Conservation (phyloP, 768 basidiomycete genomes). For the Boletus rex-veris region DNA sequence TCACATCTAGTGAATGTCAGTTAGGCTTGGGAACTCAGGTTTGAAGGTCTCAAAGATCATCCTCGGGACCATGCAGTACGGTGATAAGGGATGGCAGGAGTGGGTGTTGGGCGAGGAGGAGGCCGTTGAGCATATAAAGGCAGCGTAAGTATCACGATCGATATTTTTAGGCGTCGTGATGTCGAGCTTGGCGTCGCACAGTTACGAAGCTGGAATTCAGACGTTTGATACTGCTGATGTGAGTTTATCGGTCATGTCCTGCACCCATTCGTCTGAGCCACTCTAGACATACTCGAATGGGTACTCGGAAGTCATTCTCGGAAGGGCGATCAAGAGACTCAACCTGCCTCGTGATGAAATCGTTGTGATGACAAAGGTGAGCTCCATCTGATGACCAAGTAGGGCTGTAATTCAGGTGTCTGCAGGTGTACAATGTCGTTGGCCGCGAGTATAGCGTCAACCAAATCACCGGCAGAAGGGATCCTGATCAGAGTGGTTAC, state of each 20-base stretch:
- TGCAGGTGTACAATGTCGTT: conserved; percentile 43
- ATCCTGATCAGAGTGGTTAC: conserved; percentile 40
- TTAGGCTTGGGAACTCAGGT: conserved; percentile 45
- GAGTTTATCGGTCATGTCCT: conserved; percentile 3
- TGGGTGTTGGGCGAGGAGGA: conserved; percentile 52
- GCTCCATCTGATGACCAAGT: not conserved
- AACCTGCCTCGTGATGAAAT: conserved; percentile 70
- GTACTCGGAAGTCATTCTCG: conserved; percentile 60
- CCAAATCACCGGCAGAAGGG: conserved; percentile 13
- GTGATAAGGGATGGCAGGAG: conserved; percentile 45
- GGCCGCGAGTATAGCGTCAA: conserved; percentile 14
- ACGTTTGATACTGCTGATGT: conserved; percentile 36
- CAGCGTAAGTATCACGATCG: conserved; percentile 35
- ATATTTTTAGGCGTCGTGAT: not conserved
- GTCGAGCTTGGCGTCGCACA: conserved; percentile 4
- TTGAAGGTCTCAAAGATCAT: conserved; percentile 50
- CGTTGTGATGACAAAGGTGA: conserved; percentile 74
- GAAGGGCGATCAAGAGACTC: conserved; percentile 66
- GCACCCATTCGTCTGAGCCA: not conserved
- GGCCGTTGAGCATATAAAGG: conserved; percentile 43
- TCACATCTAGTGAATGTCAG: conserved; percentile 18
- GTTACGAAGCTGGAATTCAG: conserved; percentile 36
- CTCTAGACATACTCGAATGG: conserved; percentile 62
- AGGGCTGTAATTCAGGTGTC: not conserved
- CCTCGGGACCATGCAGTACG: conserved; percentile 49